Percentiles rank a stretch among this genome's conserved stretches.
Evolutionary conservation across 768 basidiomycete genomes (phyloP).

Genomic region (Gloeostereum incarnatum): DNA sequence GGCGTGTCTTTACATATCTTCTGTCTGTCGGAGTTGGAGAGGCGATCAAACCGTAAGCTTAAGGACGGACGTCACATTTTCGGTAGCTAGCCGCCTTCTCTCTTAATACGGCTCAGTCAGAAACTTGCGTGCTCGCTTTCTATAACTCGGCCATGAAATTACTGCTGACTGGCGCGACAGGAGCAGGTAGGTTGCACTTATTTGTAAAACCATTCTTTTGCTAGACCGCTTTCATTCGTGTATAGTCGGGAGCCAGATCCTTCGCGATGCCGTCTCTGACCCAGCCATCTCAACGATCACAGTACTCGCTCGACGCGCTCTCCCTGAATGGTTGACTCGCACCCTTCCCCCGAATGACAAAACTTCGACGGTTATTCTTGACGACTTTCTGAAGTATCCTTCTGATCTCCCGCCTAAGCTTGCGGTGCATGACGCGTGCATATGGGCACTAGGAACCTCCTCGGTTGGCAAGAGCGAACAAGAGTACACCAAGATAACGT

Average conservation of each 20-base stretch:
- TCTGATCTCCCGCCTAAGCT: constrained; percentile 17
- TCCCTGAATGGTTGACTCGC: constrained; percentile 18
- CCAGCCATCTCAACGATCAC: constrained; percentile 18
- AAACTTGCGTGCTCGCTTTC: no score
- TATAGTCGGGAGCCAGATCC: neutral
- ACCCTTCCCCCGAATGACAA: constrained; percentile 15
- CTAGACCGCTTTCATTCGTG: neutral
- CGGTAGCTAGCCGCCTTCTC: no score
- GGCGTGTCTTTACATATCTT: no score
- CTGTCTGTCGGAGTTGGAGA: no score
- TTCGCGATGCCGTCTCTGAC: constrained; percentile 16
- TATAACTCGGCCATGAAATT: constrained; percentile 12
- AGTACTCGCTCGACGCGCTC: constrained; percentile 20
- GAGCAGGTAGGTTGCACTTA: constrained; percentile 13
- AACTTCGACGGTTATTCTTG: constrained; percentile 18
- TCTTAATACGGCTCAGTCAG: no score
- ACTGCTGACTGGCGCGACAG: constrained; percentile 23
- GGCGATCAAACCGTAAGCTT: no score
- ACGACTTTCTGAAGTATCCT: constrained; percentile 22
- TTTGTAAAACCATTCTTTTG: neutral
- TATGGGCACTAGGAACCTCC: constrained; percentile 24
- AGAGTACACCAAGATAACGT: constrained; percentile 22
- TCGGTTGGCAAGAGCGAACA: constrained; percentile 17
- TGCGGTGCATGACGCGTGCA: constrained; percentile 21
- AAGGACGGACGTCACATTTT: no score